These are phyloP conservation scores for Xylariaceae sp. DNA, from an alignment of 2,329 filamentous ascomycete species.

Conservation along the genomic window DNA sequence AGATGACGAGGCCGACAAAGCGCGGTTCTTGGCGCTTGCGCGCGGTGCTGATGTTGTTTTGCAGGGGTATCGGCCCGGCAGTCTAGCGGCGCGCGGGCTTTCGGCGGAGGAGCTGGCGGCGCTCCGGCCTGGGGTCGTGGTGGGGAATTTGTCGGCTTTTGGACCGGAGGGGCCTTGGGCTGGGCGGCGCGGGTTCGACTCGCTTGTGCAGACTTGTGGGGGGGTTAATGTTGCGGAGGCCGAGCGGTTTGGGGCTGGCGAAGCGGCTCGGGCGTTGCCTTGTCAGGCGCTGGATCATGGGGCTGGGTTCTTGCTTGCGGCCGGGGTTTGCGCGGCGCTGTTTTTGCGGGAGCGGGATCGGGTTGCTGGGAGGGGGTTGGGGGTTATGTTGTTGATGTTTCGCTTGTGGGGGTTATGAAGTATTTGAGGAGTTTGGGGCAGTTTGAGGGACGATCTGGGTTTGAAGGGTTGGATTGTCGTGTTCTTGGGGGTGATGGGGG, in stretches of 20 bases:
- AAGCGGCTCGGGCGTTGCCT: constrained; percentile 42
- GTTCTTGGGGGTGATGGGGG: not conserved
- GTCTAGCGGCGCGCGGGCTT: constrained; percentile 41
- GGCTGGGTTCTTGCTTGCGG: constrained; percentile 51
- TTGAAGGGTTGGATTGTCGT: constrained; percentile 34
- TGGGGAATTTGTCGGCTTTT: constrained; percentile 45
- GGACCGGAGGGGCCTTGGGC: constrained; percentile 39
- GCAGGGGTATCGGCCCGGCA: constrained; percentile 45
- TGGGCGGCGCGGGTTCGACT: constrained; percentile 50
- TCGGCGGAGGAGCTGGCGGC: not conserved
- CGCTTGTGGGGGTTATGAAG: constrained; percentile 52
- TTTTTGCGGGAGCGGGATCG: constrained; percentile 43
- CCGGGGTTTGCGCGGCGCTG: constrained; percentile 49
- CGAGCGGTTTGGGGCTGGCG: constrained; percentile 38
- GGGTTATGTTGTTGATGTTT: constrained; percentile 51
- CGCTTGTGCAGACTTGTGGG: constrained; percentile 46
- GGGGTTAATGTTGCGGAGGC: constrained; percentile 56
- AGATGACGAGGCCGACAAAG: constrained; percentile 22
- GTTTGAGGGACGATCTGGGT: constrained; percentile 42
- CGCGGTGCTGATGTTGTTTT: constrained; percentile 40
- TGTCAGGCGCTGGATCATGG: constrained; percentile 56
- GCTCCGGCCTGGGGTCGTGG: constrained; percentile 16
- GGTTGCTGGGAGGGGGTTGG: not conserved
- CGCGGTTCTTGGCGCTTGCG: constrained; percentile 31
- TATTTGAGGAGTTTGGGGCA: constrained; percentile 54